Evolutionary conservation across 2,329 filamentous ascomycete species (phyloP), one percentile per base, ranked within the genome.

Genomic region (Domatiomyces globalis): DNA sequence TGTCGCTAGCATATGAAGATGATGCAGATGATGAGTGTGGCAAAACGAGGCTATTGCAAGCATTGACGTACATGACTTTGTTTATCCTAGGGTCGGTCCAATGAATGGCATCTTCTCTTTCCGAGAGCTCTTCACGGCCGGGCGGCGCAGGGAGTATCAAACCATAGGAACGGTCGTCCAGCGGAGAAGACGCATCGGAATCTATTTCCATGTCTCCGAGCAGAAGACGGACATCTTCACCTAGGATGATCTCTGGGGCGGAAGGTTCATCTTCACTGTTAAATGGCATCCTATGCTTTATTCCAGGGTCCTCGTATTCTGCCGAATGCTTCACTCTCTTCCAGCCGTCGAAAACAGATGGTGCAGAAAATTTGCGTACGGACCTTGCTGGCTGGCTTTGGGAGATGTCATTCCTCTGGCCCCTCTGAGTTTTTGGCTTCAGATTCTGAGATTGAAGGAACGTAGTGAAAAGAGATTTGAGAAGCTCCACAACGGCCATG

Each of bases 71-170:
- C 22, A 67, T 59, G 8, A 55, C 60, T 45, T 61, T 49, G 44
- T 73, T 51, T 0, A 78, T 84, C 7, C 66, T 60, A 0, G 82
- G 81, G 58, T 87, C 78, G 1, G 69, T 71, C 84, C 84, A 87
- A 17, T 22, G 12, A 27, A 53, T 27, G 12, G 42, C 25, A 15
- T 5, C 43, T 51, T 20, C 15, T 6, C 15, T 9, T 10, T 18
- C 8, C 15, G 45, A 33, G 15, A 15, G 8, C 1, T 39, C 33
- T 10, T 5, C 33, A 15, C 10, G 2, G 33, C 15, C 15, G 2
- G 33, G 12, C 15, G 33, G 33, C 33, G 12, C 4, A 15, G 33
- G 33, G 33, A 5, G 8, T 39, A 15, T 15, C 15, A 4, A 2
- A 15, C 33, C 33, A 15, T 10, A 7, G 33, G 33, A 39, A 39